Percentiles rank a stretch among this genome's conserved stretches.
phyloP scores from a whole-genome alignment of 1,139 yeast species.

The Geotrichum europaeum region DNA sequence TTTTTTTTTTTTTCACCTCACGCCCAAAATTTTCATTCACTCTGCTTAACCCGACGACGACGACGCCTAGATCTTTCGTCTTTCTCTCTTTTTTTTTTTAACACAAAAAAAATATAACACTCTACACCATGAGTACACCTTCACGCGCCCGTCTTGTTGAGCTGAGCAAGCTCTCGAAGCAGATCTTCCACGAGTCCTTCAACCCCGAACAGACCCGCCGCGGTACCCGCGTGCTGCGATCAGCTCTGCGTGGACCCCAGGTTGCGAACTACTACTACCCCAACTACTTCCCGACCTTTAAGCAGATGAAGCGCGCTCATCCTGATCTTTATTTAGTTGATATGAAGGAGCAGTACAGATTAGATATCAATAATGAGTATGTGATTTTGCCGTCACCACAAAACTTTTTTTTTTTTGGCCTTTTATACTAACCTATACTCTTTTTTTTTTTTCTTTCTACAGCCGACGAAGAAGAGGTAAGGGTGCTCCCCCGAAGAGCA shows the following conservation, averaged over 20 bases:
- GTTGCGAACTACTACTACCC: conserved; percentile 71
- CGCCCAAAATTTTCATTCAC: neutral
- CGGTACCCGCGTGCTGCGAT: conserved; percentile 68
- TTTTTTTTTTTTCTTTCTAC: neutral
- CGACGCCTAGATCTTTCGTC: neutral
- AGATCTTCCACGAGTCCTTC: conserved; percentile 55
- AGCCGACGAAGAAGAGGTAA: conserved; percentile 77
- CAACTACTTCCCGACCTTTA: conserved; percentile 53
- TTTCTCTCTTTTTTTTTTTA: no score
- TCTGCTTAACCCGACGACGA: neutral
- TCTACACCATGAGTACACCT: conserved; percentile 8
- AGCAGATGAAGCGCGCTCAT: conserved; percentile 53
- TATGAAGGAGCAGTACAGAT: conserved; percentile 60
- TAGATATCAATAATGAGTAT: conserved; percentile 29
- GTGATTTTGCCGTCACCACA: conserved; percentile 9
- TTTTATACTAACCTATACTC: neutral
- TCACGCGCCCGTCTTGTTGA: conserved; percentile 45
- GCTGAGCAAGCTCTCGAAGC: conserved; percentile 52
- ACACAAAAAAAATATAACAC: neutral
- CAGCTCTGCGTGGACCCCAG: conserved; percentile 70
- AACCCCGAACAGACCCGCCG: conserved; percentile 69
- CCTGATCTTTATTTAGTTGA: conserved; percentile 59
- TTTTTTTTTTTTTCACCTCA: neutral
- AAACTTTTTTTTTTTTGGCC: neutral
- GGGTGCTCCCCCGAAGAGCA: conserved; percentile 83